Conservation (phyloP, 352 stramenopile species). For the Pythium pectinolyticum region DNA sequence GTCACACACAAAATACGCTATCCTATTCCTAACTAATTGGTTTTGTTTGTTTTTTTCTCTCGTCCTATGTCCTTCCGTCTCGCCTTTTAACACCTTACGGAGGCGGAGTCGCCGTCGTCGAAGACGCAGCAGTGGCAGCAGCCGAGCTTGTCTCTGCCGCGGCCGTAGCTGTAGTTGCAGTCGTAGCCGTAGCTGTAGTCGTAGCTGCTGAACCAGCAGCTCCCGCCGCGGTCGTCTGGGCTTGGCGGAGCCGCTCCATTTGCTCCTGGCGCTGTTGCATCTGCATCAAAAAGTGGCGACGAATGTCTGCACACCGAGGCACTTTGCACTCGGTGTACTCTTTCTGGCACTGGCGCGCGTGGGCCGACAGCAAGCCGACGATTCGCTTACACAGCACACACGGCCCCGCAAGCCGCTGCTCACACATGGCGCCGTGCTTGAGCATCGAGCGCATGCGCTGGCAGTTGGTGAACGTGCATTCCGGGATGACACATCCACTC, state of each 20-base stretch:
- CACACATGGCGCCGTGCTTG: slow-evolving; percentile 85
- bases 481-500: slow-evolving; percentile 62
- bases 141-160: neutral
- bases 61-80: neutral
- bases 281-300: slow-evolving; percentile 79
- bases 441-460: slow-evolving; percentile 88
- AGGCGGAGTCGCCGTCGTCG: slow-evolving; percentile 14
- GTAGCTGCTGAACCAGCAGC: slow-evolving; percentile 6
- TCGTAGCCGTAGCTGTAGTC: neutral
- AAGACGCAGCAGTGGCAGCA: neutral
- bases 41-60: neutral
- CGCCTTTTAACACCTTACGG: slow-evolving; percentile 10
- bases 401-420: slow-evolving; percentile 74
- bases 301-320: slow-evolving; percentile 83
- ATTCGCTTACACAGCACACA: slow-evolving; percentile 88
- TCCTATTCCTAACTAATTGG: slow-evolving; percentile 7
- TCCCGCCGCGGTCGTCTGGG: slow-evolving; percentile 22
- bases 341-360: slow-evolving; percentile 82
- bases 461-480: slow-evolving; percentile 87
- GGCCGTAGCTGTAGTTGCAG: slow-evolving; percentile 1
- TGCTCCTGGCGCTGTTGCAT: slow-evolving; percentile 76
- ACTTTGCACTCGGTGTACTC: slow-evolving; percentile 78
- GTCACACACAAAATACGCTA: slow-evolving; percentile 9
- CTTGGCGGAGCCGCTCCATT: slow-evolving; percentile 43
- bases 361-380: slow-evolving; percentile 75